Conservation (phyloP, 2,329 filamentous ascomycete genomes). For the Falciphora oryzae region DNA sequence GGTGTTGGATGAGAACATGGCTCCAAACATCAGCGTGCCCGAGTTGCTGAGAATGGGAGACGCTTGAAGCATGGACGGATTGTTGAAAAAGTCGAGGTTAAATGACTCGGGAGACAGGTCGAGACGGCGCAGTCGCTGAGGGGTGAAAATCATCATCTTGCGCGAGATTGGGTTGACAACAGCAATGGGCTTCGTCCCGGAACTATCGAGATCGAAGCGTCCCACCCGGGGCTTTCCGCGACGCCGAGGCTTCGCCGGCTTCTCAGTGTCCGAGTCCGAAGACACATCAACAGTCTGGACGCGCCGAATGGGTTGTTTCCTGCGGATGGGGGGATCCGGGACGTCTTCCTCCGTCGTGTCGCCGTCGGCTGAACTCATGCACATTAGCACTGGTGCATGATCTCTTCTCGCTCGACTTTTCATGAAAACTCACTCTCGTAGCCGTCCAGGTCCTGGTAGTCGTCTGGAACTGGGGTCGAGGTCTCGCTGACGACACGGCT, state of each 20-base stretch:
- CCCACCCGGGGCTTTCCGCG: slow-evolving; percentile 48
- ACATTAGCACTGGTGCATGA: slow-evolving; percentile 31
- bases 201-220: slow-evolving; percentile 48
- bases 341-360: slow-evolving; percentile 58
- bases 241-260: slow-evolving; percentile 31
- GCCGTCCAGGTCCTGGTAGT: slow-evolving; percentile 42
- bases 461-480: slow-evolving; percentile 25
- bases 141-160: slow-evolving; percentile 60
- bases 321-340: slow-evolving; percentile 42
- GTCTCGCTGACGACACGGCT: slow-evolving; percentile 27
- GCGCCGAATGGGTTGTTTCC: slow-evolving; percentile 38
- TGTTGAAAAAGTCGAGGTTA: slow-evolving; percentile 37
- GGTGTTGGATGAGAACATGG: slow-evolving; percentile 54
- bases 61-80: slow-evolving; percentile 30
- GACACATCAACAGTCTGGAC: slow-evolving; percentile 27
- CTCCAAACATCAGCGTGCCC: slow-evolving; percentile 73
- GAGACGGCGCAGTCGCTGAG: slow-evolving; percentile 34
- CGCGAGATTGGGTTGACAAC: slow-evolving; percentile 51
- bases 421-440: slow-evolving; percentile 51
- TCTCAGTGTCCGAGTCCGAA: slow-evolving; percentile 46
- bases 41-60: slow-evolving; percentile 60
- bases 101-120: slow-evolving; percentile 52
- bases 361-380: slow-evolving; percentile 43
- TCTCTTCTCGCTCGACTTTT: slow-evolving; percentile 12
- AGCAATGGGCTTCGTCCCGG: slow-evolving; percentile 51